Conservation (phyloP, 371 early-diverging fungal genomes). For the Mortierella sp. region DNA sequence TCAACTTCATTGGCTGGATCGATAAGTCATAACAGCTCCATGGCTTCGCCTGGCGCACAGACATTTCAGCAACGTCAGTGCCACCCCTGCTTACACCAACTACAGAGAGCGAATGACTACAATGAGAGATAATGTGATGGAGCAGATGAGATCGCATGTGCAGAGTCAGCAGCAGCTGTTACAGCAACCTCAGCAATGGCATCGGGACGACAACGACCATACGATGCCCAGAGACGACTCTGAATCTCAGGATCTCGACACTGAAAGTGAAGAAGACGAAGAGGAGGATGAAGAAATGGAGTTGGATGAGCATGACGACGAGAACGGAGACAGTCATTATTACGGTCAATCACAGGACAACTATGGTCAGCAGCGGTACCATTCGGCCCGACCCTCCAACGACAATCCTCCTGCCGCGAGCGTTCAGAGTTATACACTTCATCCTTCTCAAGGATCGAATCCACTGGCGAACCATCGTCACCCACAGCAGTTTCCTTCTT, state of each 20-base stretch:
- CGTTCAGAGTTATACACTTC: neutral
- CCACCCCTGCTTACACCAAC: neutral
- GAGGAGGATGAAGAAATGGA: neutral
- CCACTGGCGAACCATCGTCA: neutral
- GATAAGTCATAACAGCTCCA: neutral
- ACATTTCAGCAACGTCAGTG: neutral
- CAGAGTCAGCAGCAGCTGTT: slow-evolving; percentile 5
- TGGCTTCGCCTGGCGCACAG: neutral
- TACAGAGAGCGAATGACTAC: neutral
- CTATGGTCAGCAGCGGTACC: neutral
- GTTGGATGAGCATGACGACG: neutral
- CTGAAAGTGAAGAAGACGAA: slow-evolving; percentile 14
- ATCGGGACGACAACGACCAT: slow-evolving; percentile 1
- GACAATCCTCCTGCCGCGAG: neutral
- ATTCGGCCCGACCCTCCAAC: neutral
- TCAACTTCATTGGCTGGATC: neutral
- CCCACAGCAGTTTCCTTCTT: neutral
- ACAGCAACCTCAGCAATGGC: neutral
- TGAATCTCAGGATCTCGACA: neutral
- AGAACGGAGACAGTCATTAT: neutral
- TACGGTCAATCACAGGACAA: neutral
- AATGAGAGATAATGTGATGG: neutral
- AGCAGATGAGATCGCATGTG: neutral
- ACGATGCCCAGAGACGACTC: neutral
- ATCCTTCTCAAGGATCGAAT: neutral